Evolutionary conservation across 345 rosid genomes (phyloP).

Genomic region (Syzygium grande): DNA sequence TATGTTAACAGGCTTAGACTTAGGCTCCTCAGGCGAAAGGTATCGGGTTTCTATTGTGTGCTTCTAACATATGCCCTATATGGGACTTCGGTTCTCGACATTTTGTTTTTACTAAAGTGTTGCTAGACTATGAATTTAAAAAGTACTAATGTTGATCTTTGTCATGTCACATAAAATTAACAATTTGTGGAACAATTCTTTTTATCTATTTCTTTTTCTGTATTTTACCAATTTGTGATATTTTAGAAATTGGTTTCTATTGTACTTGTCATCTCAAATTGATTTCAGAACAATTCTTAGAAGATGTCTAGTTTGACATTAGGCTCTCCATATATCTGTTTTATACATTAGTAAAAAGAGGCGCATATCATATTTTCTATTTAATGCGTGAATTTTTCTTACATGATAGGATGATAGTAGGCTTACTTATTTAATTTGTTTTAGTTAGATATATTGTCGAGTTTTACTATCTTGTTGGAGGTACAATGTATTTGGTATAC

Average conservation of each 20-base stretch:
- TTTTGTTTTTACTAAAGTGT: too few relatives aligned
- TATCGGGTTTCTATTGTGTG: too few relatives aligned
- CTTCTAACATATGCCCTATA: too few relatives aligned
- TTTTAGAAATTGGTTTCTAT: neutral
- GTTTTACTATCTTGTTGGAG: neutral
- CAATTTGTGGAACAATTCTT: neutral
- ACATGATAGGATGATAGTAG: neutral
- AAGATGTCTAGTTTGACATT: neutral
- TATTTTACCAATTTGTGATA: neutral
- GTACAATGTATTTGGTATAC: neutral
- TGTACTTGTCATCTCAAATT: neutral
- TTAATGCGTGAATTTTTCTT: neutral
- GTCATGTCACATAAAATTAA: neutral
- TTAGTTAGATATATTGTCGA: too few relatives aligned
- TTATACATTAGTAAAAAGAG: neutral
- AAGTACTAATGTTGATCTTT: neutral
- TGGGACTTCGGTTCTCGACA: neutral
- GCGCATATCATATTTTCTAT: neutral
- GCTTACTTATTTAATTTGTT: neutral
- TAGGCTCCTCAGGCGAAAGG: too few relatives aligned
- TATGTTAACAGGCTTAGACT: too few relatives aligned
- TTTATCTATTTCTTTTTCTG: neutral
- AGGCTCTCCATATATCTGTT: neutral
- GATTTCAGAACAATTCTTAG: neutral
- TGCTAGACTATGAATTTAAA: too few relatives aligned